Conservation (phyloP, 768 basidiomycete genomes). For the Nidularia pulvinata region DNA sequence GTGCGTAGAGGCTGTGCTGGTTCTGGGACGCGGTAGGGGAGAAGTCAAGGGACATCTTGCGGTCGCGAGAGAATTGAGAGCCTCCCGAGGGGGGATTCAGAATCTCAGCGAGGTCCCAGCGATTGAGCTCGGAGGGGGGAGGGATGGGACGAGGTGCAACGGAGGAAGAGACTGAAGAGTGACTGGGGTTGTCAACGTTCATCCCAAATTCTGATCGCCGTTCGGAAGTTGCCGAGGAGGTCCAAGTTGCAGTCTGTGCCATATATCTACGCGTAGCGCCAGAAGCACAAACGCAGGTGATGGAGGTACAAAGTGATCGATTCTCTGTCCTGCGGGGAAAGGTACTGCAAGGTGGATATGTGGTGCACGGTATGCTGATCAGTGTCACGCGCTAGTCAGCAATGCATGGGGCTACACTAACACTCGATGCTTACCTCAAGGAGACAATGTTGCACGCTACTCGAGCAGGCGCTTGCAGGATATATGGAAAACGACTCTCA, state of each 20-base stretch:
- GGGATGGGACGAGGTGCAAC: conserved; percentile 31
- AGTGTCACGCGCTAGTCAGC: no score
- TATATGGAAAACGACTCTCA: no score
- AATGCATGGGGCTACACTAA: no score
- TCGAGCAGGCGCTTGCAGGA: no score
- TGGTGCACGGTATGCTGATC: no score
- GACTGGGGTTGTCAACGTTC: conserved; percentile 24
- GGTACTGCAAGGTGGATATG: no score
- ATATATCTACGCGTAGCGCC: neutral
- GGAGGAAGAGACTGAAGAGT: conserved; percentile 9
- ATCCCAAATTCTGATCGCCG: conserved; percentile 40
- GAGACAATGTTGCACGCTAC: no score
- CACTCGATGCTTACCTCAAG: no score
- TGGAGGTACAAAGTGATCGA: no score
- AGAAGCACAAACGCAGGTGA: no score
- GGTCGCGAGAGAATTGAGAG: conserved; percentile 15
- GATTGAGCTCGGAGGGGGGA: conserved; percentile 28
- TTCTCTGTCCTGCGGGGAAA: no score
- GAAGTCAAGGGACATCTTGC: conserved; percentile 57
- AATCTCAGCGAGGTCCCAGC: conserved; percentile 42
- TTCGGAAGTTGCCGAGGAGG: conserved; percentile 37
- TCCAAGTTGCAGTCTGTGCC: neutral
- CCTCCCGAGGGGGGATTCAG: conserved; percentile 32
- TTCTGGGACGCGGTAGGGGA: conserved; percentile 30
- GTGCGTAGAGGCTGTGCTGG: conserved; percentile 50